Percentiles rank a stretch among this genome's conserved stretches.
phyloP scores from a whole-genome alignment of 352 stramenopile species.

The Pythium vanterpoolii region DNA sequence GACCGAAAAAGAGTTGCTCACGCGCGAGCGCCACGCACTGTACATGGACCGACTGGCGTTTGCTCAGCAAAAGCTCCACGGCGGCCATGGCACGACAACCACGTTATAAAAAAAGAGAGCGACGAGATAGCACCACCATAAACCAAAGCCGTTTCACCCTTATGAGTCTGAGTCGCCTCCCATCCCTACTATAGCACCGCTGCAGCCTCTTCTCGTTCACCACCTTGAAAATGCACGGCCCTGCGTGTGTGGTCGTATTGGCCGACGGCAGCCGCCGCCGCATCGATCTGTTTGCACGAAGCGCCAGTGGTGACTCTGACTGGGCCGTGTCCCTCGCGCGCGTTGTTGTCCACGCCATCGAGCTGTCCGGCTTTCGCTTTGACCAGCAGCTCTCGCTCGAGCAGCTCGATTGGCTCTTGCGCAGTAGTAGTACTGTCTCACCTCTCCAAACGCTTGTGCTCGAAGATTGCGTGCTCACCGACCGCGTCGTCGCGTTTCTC shows the following conservation, averaged over 20 bases:
- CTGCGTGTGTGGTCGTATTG: constrained; percentile 5
- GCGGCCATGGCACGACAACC: constrained; percentile 10
- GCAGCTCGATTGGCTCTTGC: constrained; percentile 23
- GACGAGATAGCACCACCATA: too few species aligned
- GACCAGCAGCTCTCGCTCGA: constrained; percentile 22
- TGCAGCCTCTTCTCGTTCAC: background rate
- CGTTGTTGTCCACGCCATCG: background rate
- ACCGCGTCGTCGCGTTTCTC: constrained; percentile 31
- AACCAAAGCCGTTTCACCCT: too few species aligned
- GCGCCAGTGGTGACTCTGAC: too few species aligned
- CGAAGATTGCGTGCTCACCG: constrained; percentile 38
- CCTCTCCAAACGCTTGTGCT: constrained; percentile 31
- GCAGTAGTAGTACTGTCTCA: background rate
- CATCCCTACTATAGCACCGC: background rate
- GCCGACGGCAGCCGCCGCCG: background rate
- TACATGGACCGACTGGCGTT: constrained; percentile 74
- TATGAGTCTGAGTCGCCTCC: too few species aligned
- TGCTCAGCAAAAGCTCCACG: constrained; percentile 47
- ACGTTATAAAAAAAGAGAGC: constrained; percentile 3
- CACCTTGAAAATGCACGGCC: background rate
- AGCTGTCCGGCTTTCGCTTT: constrained; percentile 10
- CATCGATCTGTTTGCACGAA: constrained; percentile 3
- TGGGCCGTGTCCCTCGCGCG: background rate
- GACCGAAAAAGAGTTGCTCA: constrained; percentile 57
- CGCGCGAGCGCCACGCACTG: constrained; percentile 60